phyloP scores from a whole-genome alignment of 768 basidiomycete genomes.

The Ramaria sp. region DNA sequence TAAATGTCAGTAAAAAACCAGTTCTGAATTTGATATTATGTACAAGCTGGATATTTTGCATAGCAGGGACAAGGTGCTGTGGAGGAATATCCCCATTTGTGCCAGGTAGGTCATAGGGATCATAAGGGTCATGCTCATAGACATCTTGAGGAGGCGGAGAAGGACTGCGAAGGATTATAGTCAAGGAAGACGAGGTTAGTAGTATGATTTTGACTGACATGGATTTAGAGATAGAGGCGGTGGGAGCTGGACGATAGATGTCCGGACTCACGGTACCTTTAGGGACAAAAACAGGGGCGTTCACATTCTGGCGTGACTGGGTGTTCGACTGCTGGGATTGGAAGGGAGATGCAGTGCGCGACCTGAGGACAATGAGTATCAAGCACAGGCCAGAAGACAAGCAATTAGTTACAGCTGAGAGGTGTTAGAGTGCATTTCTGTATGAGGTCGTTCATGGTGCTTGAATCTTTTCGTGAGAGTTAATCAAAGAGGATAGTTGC shows the following conservation, averaged over 20 bases:
- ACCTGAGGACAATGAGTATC: conserved; percentile 20
- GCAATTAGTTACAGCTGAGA: not conserved
- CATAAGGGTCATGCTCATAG: conserved; percentile 21
- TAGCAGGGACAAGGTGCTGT: not conserved
- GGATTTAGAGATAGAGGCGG: conserved; percentile 9
- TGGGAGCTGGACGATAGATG: not conserved
- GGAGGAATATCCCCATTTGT: not conserved
- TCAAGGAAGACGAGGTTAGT: conserved; percentile 15
- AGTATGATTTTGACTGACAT: too few relatives aligned
- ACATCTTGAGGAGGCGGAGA: conserved; percentile 21
- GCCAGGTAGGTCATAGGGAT: conserved; percentile 18
- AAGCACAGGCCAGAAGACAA: not conserved
- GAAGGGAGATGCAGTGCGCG: conserved; percentile 13
- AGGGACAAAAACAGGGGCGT: conserved; percentile 80
- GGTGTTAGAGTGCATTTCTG: conserved; percentile 19
- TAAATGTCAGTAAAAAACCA: not conserved
- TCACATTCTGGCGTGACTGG: conserved; percentile 55
- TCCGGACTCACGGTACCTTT: conserved; percentile 26
- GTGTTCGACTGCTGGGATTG: conserved; percentile 13
- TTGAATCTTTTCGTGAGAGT: conserved; percentile 1
- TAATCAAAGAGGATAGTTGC: not conserved
- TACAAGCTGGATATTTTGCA: conserved; percentile 8
- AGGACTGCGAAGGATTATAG: conserved; percentile 13
- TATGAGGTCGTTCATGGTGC: conserved; percentile 24
- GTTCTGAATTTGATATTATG: not conserved